phyloP scores from a whole-genome alignment of 768 basidiomycete genomes.

The Hypholoma sublateritium region DNA sequence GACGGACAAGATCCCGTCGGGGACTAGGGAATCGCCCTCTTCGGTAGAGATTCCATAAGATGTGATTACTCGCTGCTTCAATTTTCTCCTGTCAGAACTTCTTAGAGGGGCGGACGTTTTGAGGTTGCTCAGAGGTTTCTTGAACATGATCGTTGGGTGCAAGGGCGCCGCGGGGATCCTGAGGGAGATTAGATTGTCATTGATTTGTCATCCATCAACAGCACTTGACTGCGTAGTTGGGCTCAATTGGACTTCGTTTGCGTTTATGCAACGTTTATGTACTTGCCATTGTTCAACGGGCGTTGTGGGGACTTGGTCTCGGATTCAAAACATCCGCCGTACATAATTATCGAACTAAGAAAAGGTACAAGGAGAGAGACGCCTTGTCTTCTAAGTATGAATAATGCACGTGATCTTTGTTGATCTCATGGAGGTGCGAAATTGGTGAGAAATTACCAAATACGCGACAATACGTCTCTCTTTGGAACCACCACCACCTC shows the following conservation, averaged over 20 bases:
- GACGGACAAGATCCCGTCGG: slow-evolving; percentile 66
- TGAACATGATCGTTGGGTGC: slow-evolving; percentile 56
- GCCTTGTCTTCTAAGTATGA: background rate
- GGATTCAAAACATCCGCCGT: background rate
- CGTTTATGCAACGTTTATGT: too few relatives aligned
- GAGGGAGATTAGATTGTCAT: slow-evolving; percentile 4
- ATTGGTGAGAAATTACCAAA: slow-evolving; percentile 31
- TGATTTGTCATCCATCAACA: slow-evolving; percentile 8
- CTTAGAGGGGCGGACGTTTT: slow-evolving; percentile 79
- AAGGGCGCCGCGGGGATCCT: background rate
- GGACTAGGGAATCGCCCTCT: slow-evolving; percentile 68
- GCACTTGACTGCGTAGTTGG: too few relatives aligned
- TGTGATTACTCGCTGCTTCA: slow-evolving; percentile 57
- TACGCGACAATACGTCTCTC: slow-evolving; percentile 37
- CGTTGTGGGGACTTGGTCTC: too few relatives aligned
- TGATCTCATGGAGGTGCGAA: slow-evolving; percentile 18
- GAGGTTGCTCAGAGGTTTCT: slow-evolving; percentile 65
- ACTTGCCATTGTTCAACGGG: too few relatives aligned
- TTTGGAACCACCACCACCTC: slow-evolving; percentile 44
- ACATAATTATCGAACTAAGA: background rate
- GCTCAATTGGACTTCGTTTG: background rate
- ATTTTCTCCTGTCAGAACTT: slow-evolving; percentile 71
- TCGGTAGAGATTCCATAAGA: slow-evolving; percentile 50
- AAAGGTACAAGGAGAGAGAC: background rate
- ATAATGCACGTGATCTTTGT: slow-evolving; percentile 15